These are phyloP conservation scores for Eucalyptus tenuipes DNA, from an alignment of 345 rosid genomes.

Conservation along the genomic window DNA sequence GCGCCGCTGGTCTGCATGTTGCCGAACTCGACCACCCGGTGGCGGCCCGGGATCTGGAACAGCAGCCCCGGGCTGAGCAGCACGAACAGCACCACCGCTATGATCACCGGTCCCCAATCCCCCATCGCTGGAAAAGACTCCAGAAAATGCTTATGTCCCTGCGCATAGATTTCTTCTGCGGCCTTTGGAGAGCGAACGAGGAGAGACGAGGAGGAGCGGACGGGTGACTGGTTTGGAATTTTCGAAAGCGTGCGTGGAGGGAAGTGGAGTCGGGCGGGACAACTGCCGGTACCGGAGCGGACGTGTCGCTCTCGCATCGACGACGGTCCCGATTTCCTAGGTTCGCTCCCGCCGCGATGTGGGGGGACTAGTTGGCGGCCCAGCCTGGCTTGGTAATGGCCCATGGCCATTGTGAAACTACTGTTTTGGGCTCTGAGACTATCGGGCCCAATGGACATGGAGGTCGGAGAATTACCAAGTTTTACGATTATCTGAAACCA, in stretches of 20 bases:
- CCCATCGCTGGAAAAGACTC: background rate
- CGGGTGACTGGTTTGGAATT: background rate
- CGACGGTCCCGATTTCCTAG: background rate
- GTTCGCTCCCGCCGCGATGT: background rate
- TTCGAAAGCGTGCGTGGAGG: background rate
- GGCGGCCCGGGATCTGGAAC: slow-evolving; percentile 37
- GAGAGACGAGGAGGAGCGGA: background rate
- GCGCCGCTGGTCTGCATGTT: slow-evolving; percentile 31
- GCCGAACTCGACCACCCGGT: slow-evolving; percentile 20
- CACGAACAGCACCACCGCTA: slow-evolving; percentile 33
- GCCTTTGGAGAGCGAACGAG: background rate
- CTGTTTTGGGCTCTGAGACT: background rate
- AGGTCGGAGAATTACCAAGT: background rate
- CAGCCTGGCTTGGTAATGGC: background rate
- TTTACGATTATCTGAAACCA: background rate
- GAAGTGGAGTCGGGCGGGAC: background rate
- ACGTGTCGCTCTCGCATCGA: background rate
- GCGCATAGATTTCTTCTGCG: background rate
- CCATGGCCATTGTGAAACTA: background rate
- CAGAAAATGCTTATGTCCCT: background rate
- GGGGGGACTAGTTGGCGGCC: background rate
- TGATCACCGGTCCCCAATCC: slow-evolving; percentile 47
- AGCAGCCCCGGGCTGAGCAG: slow-evolving; percentile 41
- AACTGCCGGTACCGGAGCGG: background rate
- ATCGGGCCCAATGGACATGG: background rate